Conservation (phyloP, 2,329 filamentous ascomycete species). For the Colletotrichum sidae region DNA sequence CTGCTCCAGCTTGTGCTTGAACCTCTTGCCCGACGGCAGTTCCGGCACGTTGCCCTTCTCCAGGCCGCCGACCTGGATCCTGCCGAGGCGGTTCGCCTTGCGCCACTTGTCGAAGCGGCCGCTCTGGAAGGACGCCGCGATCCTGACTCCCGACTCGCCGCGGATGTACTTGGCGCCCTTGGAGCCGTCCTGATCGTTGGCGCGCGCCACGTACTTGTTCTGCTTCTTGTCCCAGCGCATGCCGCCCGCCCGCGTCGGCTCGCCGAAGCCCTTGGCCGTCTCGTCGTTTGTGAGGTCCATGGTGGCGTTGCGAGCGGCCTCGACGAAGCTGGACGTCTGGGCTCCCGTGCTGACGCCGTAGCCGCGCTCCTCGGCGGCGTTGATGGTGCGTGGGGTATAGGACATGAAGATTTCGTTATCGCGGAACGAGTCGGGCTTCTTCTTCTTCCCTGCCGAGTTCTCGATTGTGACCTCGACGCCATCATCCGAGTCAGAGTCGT, state of each 20-base stretch:
- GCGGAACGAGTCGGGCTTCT: constrained; percentile 47
- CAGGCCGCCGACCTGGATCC: constrained; percentile 82
- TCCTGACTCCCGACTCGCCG: constrained; percentile 95
- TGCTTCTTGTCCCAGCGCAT: constrained; percentile 98
- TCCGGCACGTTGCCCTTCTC: constrained; percentile 63
- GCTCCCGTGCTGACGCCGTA: constrained; percentile 92
- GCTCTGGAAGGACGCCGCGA: constrained; percentile 91
- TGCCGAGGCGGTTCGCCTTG: constrained; percentile 83
- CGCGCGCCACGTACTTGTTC: constrained; percentile 91
- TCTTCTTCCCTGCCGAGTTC: constrained; percentile 64
- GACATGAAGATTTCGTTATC: constrained; percentile 96
- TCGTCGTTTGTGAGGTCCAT: constrained; percentile 97
- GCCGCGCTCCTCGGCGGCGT: constrained; percentile 87
- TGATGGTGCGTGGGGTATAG: constrained; percentile 85
- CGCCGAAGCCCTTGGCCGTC: constrained; percentile 80
- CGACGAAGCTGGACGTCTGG: constrained; percentile 82
- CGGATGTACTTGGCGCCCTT: constrained; percentile 78
- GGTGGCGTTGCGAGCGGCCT: constrained; percentile 85
- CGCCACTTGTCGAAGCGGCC: constrained; percentile 95
- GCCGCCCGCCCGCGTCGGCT: constrained; percentile 73
- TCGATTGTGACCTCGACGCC: constrained; percentile 79
- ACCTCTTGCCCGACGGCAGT: constrained; percentile 61
- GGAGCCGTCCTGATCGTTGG: constrained; percentile 94
- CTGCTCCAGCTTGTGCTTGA: constrained; percentile 87
- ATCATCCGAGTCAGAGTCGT: constrained; percentile 58